Base-by-base conservation (phyloP, 305 asterid genomes). In the Rubia balearica region DNA sequence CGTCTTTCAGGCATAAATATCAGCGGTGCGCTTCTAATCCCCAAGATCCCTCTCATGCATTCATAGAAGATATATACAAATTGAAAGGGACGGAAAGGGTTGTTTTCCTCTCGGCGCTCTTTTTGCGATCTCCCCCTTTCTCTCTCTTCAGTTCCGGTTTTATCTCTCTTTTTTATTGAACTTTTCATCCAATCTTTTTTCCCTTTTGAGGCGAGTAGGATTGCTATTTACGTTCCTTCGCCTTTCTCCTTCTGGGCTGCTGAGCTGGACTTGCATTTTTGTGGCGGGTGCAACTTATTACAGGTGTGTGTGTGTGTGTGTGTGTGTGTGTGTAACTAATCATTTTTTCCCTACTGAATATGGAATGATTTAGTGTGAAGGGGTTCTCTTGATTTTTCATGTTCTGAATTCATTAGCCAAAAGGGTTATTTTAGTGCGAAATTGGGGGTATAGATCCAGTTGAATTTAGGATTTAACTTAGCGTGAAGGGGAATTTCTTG, bases 101-200 rank as follows among this genome's bases (percentile, higher is more conserved):
- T 21, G 5, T 21, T 9, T 8, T 49, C 55, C 63, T 21, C 38
- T 71, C 51, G 62, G 69, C 75, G 33, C 51, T 16, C 36, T 49
- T 72, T 72, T 48, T 62, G 75, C 69, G 61, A 61, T 71, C 75
- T 46, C 62, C 60, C 9, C 65, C 17, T 27, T 22, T 27, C 49
- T 41, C 36, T 24, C 38, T 61, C 41, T 30, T 27, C 38, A 9
- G 40, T 61, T 64, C 68, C 72, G 36, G 33, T 69, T 53, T 49
- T 69, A 33, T 21, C 63, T 38, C 69, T 8, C 70, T 33, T 33
- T 55, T 27, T 46, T 30, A 36, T 61, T 46, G 61, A 61, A 61
- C 13, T 5, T 61, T 71, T 62, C 69, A 11, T 59, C 69, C 36
- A 69, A 38, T 10, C 27, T 49, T 69, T 53, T 51, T 69, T 33